Conservation (phyloP, 306 rosid species). For the Comarum palustre region DNA sequence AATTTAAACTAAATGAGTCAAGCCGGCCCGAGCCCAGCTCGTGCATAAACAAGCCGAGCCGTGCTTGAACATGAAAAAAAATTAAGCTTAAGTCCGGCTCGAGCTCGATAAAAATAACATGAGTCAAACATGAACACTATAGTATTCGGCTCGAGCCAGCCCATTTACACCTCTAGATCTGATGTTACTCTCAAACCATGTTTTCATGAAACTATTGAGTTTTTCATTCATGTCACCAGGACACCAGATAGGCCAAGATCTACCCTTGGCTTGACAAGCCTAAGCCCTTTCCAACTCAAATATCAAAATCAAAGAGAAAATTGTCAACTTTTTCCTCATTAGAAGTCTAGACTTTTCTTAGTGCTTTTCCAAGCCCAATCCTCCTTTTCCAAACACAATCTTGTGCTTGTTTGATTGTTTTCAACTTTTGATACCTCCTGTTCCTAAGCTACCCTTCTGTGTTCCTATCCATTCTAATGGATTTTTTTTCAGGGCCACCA, state of each 20-base stretch:
- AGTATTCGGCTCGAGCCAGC: no score
- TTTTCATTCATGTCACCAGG: constrained; percentile 35
- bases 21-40: no score
- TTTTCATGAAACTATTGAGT: constrained; percentile 8
- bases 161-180: no score
- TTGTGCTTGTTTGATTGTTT: constrained; percentile 23
- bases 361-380: constrained; percentile 43
- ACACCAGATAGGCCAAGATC: constrained; percentile 22
- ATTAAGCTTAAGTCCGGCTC: no score
- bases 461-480: constrained; percentile 49
- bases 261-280: constrained; percentile 30
- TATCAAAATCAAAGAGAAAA: constrained; percentile 39
- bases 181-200: constrained; percentile 8
- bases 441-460: constrained; percentile 30
- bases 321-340: constrained; percentile 45
- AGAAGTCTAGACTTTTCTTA: constrained; percentile 34
- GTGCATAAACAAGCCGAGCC: no score
- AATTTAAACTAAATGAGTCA: no score
- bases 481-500: not conserved
- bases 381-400: constrained; percentile 48
- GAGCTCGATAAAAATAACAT: no score
- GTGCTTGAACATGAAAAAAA: no score
- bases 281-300: constrained; percentile 47
- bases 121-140: no score
- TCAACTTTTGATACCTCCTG: constrained; percentile 20